Evolutionary conservation across 345 rosid species (phyloP), one percentile per base, ranked within the genome.

Genomic region (Sonneratia alba): DNA sequence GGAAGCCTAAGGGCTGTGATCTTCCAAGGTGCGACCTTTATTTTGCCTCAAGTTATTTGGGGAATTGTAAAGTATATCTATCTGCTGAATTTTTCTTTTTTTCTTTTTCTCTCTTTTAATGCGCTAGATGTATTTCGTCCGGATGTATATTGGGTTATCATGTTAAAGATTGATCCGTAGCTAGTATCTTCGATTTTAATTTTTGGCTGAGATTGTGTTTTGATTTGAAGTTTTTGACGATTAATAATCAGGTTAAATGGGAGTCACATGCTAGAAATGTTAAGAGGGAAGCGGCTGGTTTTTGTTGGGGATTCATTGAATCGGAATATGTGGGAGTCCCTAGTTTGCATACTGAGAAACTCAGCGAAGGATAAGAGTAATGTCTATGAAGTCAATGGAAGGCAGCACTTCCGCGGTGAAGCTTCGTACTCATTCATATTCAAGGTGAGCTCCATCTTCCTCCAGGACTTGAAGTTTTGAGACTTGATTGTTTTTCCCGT

Each of bases 251-350:
- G 98, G 86, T 80, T 95, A 77, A 76, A 87, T 77, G 93, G 88
- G 11, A 77, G 64, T 12, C 83, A 75, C 67, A 85, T 95, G 90
- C 40, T 95, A 72, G 83, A 92, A 59, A 70, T 95, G 86, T 80
- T 95, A 56, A 89, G 87, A 77, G 98, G 98, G 63, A 95, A 85
- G 83, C 78, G 99, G 13, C 87, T 95, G 14, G 99, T 77, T 43
- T 92, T 95, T 61, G 97, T 95, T 2, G 99, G 99, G 0, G 99
- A 95, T 77, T 95, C 99, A 0, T 53, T 95, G 53, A 95, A 95
- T 70, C 84, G 98, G 76, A 95, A 95, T 74, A 95, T 95, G 99
- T 95, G 98, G 99, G 98, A 95, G 76, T 92, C 99, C 69, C 78
- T 92, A 76, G 89, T 95, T 74, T 95, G 99, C 73, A 87, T 95